These are phyloP conservation scores for Rhododendron simsii DNA, from an alignment of 148 eudicot genomes.

Conservation along the genomic window DNA sequence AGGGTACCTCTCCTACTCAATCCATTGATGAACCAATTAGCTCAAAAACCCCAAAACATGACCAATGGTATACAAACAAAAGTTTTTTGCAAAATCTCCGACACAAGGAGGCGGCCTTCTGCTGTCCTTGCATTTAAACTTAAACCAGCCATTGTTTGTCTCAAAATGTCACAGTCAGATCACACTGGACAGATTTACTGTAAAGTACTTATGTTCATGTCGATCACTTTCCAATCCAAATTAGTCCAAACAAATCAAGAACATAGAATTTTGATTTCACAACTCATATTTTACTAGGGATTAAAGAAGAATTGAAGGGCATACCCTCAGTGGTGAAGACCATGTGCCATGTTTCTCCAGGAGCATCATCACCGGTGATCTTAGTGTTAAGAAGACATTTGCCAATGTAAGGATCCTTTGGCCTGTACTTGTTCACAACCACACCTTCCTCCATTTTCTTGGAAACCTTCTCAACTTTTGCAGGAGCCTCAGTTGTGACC, in stretches of 20 bases:
- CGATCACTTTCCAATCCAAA: background rate
- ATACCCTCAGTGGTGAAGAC: conserved; percentile 90
- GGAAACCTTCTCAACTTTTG: conserved; percentile 67
- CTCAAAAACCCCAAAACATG: background rate
- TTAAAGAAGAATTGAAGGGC: background rate
- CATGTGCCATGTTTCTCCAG: conserved; percentile 99
- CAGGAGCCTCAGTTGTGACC: conserved; percentile 64
- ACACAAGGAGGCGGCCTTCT: background rate
- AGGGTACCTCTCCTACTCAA: conserved; percentile 81
- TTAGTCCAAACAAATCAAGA: background rate
- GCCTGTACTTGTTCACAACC: conserved; percentile 73
- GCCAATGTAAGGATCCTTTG: conserved; percentile 86
- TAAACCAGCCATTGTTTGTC: background rate
- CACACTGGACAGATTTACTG: background rate
- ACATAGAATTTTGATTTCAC: background rate
- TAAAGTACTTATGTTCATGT: background rate
- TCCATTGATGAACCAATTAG: background rate
- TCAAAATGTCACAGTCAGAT: background rate
- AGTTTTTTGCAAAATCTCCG: background rate
- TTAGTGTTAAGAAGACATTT: conserved; percentile 82
- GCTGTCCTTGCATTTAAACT: background rate
- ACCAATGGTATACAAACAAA: background rate
- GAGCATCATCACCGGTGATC: conserved; percentile 97
- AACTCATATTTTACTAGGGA: background rate
- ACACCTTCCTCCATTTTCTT: conserved; percentile 96